Percentiles rank a stretch among this genome's conserved stretches.
phyloP scores from a whole-genome alignment of 2,329 filamentous ascomycete genomes.

The Aspergillus amoenus region DNA sequence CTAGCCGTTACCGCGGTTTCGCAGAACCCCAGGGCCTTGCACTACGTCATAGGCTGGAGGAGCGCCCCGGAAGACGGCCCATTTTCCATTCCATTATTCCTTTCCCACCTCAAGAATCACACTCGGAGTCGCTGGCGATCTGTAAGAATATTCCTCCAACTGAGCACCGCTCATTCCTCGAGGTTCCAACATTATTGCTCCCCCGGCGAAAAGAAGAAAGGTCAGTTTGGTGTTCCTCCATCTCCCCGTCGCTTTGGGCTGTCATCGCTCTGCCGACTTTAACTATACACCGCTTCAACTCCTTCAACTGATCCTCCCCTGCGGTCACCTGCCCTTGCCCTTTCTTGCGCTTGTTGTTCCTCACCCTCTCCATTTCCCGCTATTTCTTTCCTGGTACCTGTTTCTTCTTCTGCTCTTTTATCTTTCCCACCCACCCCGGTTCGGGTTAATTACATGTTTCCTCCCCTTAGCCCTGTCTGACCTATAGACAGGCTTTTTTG shows the following conservation, averaged over 20 bases:
- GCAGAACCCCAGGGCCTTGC: slow-evolving; percentile 18
- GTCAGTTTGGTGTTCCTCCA: slow-evolving; percentile 19
- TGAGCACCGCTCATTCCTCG: neutral
- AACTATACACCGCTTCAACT: slow-evolving; percentile 25
- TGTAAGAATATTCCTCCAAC: slow-evolving; percentile 2
- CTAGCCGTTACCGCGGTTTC: slow-evolving; percentile 18
- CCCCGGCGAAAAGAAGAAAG: slow-evolving; percentile 13
- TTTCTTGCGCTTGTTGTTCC: slow-evolving; percentile 5
- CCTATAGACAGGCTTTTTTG: slow-evolving; percentile 9
- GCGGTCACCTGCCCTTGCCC: slow-evolving; percentile 12
- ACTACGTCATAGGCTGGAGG: slow-evolving; percentile 32
- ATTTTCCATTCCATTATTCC: slow-evolving; percentile 17
- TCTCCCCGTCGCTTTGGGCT: neutral
- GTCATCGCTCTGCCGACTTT: neutral
- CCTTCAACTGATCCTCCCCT: slow-evolving; percentile 8
- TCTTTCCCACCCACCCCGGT: slow-evolving; percentile 4
- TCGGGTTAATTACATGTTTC: slow-evolving; percentile 1
- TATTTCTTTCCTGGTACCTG: slow-evolving; percentile 10
- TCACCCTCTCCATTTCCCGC: neutral
- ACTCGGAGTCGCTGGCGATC: slow-evolving; percentile 23
- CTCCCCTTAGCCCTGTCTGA: slow-evolving; percentile 1
- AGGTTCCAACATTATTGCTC: slow-evolving; percentile 16
- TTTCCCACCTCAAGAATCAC: slow-evolving; percentile 8
- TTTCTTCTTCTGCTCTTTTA: slow-evolving; percentile 6
- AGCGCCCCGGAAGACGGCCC: slow-evolving; percentile 26